These are phyloP conservation scores for Dictyostelium capitatum DNA, from an alignment of 78 protist species.

Conservation along the genomic window DNA sequence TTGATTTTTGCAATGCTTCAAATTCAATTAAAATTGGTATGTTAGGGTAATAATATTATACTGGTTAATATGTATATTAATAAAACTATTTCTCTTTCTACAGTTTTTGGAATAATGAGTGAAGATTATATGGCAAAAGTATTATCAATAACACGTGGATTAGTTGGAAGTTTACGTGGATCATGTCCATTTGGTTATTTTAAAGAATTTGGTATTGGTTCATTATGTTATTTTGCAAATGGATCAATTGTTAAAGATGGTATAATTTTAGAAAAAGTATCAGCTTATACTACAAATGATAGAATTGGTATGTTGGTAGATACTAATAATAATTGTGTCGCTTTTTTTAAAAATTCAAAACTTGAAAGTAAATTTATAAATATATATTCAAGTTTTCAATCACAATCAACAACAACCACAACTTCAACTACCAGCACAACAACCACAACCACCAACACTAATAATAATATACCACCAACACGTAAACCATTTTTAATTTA, in stretches of 20 bases:
- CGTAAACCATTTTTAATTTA: slow-evolving; percentile 14
- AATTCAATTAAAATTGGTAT: slow-evolving; percentile 74
- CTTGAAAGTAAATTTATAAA: slow-evolving; percentile 1
- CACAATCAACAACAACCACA: not conserved
- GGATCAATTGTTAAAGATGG: slow-evolving; percentile 62
- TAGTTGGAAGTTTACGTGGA: slow-evolving; percentile 55
- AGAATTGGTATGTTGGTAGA: slow-evolving; percentile 63
- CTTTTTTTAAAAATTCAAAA: slow-evolving; percentile 48
- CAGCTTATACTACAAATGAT: slow-evolving; percentile 56
- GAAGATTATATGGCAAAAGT: slow-evolving; percentile 31
- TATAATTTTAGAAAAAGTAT: not conserved
- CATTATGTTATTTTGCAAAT: slow-evolving; percentile 76
- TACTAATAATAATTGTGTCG: slow-evolving; percentile 18
- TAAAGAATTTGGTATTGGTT: slow-evolving; percentile 41
- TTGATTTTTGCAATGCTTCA: slow-evolving; percentile 48
- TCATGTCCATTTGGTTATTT: slow-evolving; percentile 72
- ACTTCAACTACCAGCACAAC: not conserved
- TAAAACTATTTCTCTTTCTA: not conserved
- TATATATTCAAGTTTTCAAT: slow-evolving; percentile 5
- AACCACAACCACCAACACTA: not conserved
- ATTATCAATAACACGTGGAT: slow-evolving; percentile 11
- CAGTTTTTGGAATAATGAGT: slow-evolving; percentile 67
- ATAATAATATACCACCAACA: not conserved
- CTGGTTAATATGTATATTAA: too few relatives aligned
- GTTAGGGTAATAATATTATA: not conserved